phyloP scores from a whole-genome alignment of 2,329 filamentous ascomycete genomes.

The Xylaria sp. region DNA sequence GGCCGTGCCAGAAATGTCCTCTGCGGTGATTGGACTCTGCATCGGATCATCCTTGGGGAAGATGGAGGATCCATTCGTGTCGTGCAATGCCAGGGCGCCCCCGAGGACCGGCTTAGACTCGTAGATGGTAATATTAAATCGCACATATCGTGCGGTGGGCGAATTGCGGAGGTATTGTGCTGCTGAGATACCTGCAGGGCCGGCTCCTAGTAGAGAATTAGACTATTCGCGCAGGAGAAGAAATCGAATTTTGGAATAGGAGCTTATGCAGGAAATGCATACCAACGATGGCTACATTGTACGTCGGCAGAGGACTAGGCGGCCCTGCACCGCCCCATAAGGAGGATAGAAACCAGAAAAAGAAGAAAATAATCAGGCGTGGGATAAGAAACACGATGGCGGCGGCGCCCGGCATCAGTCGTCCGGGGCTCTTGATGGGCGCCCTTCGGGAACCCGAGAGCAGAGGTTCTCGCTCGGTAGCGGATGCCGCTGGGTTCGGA shows the following conservation, averaged over 20 bases:
- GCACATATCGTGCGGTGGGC: constrained; percentile 14
- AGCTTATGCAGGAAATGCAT: neutral
- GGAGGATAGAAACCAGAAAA: neutral
- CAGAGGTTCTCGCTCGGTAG: constrained; percentile 5
- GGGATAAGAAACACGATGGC: neutral
- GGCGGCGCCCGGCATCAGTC: neutral
- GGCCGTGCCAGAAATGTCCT: constrained; percentile 42
- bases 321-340: neutral
- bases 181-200: constrained; percentile 44
- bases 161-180: constrained; percentile 38
- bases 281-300: constrained; percentile 44
- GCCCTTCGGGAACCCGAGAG: neutral
- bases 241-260: neutral
- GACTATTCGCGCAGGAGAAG: neutral
- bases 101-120: constrained; percentile 40
- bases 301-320: constrained; percentile 22
- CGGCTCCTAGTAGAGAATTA: constrained; percentile 38
- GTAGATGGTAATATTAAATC: constrained; percentile 41
- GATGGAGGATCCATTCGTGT: constrained; percentile 32
- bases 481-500: neutral
- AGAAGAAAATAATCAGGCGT: neutral
- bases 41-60: constrained; percentile 39
- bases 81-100: constrained; percentile 39
- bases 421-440: neutral
- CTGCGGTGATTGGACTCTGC: constrained; percentile 41